Evolutionary conservation across 2,329 filamentous ascomycete genomes (phyloP).

Genomic region (Paracorniculantispora psalliotae): DNA sequence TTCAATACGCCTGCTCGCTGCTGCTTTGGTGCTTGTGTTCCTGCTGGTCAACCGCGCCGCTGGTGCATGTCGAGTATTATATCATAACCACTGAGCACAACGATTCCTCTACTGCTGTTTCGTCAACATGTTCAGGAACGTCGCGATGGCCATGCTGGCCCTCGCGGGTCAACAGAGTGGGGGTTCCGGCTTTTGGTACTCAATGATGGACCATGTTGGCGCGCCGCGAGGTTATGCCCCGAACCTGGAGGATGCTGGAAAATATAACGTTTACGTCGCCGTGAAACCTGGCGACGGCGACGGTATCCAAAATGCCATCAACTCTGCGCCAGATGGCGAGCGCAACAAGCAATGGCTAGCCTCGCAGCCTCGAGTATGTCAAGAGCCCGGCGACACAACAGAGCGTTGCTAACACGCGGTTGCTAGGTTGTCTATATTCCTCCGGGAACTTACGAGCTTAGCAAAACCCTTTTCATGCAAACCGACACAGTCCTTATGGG

Average conservation of each 20-base stretch:
- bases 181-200: conserved; percentile 34
- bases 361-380: conserved; percentile 18
- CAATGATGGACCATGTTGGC: conserved; percentile 37
- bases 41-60: not conserved
- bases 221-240: conserved; percentile 15
- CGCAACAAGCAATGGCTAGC: conserved; percentile 13
- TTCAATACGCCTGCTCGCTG: not conserved
- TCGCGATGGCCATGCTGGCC: conserved; percentile 8
- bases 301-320: conserved; percentile 2
- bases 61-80: not conserved
- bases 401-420: too few species aligned
- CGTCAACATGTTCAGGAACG: conserved; percentile 1
- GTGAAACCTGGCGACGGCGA: conserved; percentile 3
- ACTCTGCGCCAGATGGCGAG: not conserved
- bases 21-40: not conserved
- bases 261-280: conserved; percentile 6
- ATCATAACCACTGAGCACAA: not conserved
- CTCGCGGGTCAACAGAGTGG: not conserved
- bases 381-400: too few species aligned
- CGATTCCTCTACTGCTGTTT: too few species aligned
- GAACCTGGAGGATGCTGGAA: not conserved
- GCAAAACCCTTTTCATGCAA: conserved; percentile 35
- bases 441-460: conserved; percentile 36
- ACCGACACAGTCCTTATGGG: conserved; percentile 43
- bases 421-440: conserved; percentile 34